Conservation (phyloP, 192 early-diverging fungal species). For the Coemansia erecta region DNA sequence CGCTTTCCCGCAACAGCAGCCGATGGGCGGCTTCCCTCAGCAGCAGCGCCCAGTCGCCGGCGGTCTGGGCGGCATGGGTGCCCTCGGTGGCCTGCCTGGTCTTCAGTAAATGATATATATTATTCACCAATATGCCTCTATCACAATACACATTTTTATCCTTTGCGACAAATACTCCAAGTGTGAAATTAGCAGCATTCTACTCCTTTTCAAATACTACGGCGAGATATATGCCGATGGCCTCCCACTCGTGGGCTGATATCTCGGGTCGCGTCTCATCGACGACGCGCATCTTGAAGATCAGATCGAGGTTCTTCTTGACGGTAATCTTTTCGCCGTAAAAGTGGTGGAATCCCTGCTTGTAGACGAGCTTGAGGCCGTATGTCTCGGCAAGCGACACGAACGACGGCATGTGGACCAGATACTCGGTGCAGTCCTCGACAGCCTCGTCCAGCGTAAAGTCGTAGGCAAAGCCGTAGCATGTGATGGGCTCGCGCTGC, state of each 20-base stretch:
- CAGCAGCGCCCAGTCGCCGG: slow-evolving; percentile 22
- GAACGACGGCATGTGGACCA: slow-evolving; percentile 84
- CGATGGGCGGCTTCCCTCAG: neutral
- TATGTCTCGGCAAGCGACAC: slow-evolving; percentile 77
- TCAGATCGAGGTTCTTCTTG: slow-evolving; percentile 56
- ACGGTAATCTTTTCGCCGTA: slow-evolving; percentile 64
- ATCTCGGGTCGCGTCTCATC: slow-evolving; percentile 62
- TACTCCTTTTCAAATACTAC: slow-evolving; percentile 23
- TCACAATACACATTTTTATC: slow-evolving; percentile 1
- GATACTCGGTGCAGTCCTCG: slow-evolving; percentile 92
- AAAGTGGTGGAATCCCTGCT: slow-evolving; percentile 79
- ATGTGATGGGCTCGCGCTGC: slow-evolving; percentile 57
- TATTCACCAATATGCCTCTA: neutral
- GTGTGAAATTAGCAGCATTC: too few species aligned
- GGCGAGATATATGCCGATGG: slow-evolving; percentile 60
- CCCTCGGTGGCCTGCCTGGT: slow-evolving; percentile 5
- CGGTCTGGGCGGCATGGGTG: slow-evolving; percentile 3
- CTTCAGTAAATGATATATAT: slow-evolving; percentile 2
- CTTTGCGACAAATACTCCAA: too few species aligned
- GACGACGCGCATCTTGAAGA: slow-evolving; percentile 84
- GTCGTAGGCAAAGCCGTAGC: slow-evolving; percentile 82
- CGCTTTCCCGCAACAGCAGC: neutral
- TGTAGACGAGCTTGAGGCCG: slow-evolving; percentile 72
- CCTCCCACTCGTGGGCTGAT: slow-evolving; percentile 89
- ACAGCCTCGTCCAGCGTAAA: slow-evolving; percentile 95